Base-by-base conservation (phyloP, 176 grass and related monocot species). In the Oryza glumipatula region DNA sequence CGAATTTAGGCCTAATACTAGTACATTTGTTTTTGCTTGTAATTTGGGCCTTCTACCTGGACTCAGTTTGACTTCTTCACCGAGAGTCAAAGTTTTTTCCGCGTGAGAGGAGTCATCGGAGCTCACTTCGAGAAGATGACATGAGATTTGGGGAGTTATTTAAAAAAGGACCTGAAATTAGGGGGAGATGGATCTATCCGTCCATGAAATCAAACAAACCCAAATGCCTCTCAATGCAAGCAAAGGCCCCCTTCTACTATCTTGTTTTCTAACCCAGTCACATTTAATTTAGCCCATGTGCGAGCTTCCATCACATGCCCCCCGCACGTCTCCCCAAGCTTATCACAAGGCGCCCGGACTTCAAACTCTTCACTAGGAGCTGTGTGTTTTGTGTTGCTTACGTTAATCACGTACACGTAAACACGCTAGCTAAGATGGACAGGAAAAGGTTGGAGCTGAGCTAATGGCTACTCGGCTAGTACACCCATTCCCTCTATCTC, bases 271-370 rank as follows among this genome's bases (percentile, higher is more conserved):
- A 81, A n/a, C 22, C 51, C 82, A 44, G 72, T 76, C 56, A 52
- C 73, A 65, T 81, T 81, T 15, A 32, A 77, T 85, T 76, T 41
- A 32, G 38, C 28, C 73, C 88, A 90, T 82, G 67, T 82, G 78
- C 67, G 26, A 78, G 73, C 83, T 82, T 22, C 58, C 21, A 63
- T 63, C 88, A 86, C 73, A 61, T 86, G 79, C 66, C 16, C 9
- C 83, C 38, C 44, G 58, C 36, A 45, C 83, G 45, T 24, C 79
- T 73, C 46, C 88, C 88, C 4, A 73, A 72, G 88, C 70, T 63
- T 61, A 48, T 87, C 85, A 36, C 38, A 49, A 63, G 63, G 72
- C 22, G 63, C 61, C 49, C 66, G 12, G 39, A 1, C 82, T 76
- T 30, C 13, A 2, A 72, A 21, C 58, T 78, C 72, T 67, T 36